These are phyloP conservation scores for Cytospora leucostoma DNA, from an alignment of 2,329 filamentous ascomycete genomes.

Conservation along the genomic window DNA sequence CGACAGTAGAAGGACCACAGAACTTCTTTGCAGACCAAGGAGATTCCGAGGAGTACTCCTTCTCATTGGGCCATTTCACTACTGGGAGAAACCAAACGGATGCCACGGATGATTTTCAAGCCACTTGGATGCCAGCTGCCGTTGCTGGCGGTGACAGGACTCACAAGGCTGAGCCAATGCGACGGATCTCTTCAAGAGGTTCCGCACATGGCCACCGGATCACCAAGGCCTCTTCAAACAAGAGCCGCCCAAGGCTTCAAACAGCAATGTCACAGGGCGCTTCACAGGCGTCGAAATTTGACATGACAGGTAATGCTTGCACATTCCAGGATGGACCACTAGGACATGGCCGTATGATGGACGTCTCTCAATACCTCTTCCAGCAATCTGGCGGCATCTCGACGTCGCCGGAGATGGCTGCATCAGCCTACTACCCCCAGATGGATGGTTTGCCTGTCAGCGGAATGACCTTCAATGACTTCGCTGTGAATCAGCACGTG, in stretches of 20 bases:
- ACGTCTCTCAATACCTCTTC: conserved; percentile 54
- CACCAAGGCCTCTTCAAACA: conserved; percentile 45
- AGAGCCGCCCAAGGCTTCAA: conserved; percentile 47
- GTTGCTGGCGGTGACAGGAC: conserved; percentile 42
- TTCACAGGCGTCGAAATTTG: conserved; percentile 53
- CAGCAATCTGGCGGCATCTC: conserved; percentile 51
- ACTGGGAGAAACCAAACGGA: conserved; percentile 54
- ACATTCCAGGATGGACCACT: conserved; percentile 46
- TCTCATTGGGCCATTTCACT: conserved; percentile 57
- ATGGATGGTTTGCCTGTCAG: conserved; percentile 49
- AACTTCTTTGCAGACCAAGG: conserved; percentile 57
- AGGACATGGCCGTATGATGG: conserved; percentile 43
- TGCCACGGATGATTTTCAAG: conserved; percentile 48
- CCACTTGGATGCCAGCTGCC: conserved; percentile 47
- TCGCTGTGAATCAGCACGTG: conserved; percentile 53
- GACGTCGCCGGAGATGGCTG: conserved; percentile 47
- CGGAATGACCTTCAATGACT: conserved; percentile 47
- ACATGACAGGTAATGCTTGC: conserved; percentile 52
- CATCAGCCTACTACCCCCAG: conserved; percentile 46
- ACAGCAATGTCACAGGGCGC: conserved; percentile 51
- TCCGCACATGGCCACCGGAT: conserved; percentile 48
- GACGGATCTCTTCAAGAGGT: conserved; percentile 46
- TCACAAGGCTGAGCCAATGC: conserved; percentile 47
- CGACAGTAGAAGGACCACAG: conserved; percentile 61
- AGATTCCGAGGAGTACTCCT: conserved; percentile 56